phyloP scores from a whole-genome alignment of 139 green algal species.

The Raphidocelis subcapitata region DNA sequence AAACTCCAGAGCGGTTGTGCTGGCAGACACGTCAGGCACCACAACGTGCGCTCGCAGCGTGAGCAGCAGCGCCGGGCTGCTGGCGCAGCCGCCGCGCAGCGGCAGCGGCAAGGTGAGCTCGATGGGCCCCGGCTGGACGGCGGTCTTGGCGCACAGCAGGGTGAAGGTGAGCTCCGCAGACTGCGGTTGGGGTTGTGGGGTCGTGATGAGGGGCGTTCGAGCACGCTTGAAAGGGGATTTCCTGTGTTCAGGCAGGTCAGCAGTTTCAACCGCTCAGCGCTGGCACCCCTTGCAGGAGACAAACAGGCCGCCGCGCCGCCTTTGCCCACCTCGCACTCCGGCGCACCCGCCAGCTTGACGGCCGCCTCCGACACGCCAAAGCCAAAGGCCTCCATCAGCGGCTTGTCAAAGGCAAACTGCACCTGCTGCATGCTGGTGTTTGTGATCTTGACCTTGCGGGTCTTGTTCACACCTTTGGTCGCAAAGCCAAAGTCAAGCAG shows the following conservation, averaged over 20 bases:
- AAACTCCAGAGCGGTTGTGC: conserved; percentile 50
- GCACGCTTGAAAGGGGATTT: too few relatives aligned
- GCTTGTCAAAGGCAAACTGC: conserved; percentile 58
- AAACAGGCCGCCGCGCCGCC: too few relatives aligned
- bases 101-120: conserved; percentile 56
- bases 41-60: conserved; percentile 55
- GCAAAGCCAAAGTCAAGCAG: conserved; percentile 79
- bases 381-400: conserved; percentile 54
- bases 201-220: too few relatives aligned
- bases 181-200: neutral
- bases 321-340: conserved; percentile 39
- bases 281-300: too few relatives aligned
- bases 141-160: conserved; percentile 33
- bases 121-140: conserved; percentile 44
- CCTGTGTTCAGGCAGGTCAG: too few relatives aligned
- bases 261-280: too few relatives aligned
- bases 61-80: conserved; percentile 54
- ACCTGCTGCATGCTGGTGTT: conserved; percentile 62
- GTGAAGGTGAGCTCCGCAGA: conserved; percentile 52
- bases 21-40: conserved; percentile 50
- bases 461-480: conserved; percentile 62
- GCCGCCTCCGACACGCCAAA: conserved; percentile 66
- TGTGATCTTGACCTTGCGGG: conserved; percentile 59
- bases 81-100: conserved; percentile 42
- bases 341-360: conserved; percentile 58